A percentile compares a stretch with the other conserved stretches of the same genome.
These are phyloP conservation scores for Leptodermis oblonga DNA, from an alignment of 257 asterid species.

Conservation along the genomic window DNA sequence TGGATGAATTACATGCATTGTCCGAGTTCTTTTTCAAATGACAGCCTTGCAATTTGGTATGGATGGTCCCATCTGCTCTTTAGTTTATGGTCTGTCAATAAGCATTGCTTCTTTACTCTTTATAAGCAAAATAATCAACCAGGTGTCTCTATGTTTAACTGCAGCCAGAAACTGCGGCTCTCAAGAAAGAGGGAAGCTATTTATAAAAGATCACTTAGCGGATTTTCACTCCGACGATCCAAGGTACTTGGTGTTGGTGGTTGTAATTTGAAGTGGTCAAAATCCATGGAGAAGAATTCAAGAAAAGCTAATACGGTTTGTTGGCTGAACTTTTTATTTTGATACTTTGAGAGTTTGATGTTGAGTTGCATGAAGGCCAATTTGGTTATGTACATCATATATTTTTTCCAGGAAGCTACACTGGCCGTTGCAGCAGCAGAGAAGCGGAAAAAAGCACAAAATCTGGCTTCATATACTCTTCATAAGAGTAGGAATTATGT, in stretches of 20 bases:
- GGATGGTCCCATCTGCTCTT: slow-evolving; percentile 20
- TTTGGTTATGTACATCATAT: not conserved
- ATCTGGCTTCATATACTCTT: slow-evolving; percentile 35
- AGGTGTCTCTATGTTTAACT: slow-evolving; percentile 17
- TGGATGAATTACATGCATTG: slow-evolving; percentile 46
- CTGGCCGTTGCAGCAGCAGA: slow-evolving; percentile 73
- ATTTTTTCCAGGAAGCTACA: slow-evolving; percentile 62
- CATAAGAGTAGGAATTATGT: slow-evolving; percentile 56
- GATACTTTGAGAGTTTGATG: not conserved
- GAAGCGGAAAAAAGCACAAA: slow-evolving; percentile 57
- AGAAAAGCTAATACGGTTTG: slow-evolving; percentile 79
- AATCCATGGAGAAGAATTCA: slow-evolving; percentile 77
- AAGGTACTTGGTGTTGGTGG: slow-evolving; percentile 75
- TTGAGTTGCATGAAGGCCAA: not conserved
- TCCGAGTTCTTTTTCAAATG: slow-evolving; percentile 37
- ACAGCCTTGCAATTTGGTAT: slow-evolving; percentile 49
- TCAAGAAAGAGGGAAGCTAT: slow-evolving; percentile 76
- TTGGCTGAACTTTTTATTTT: slow-evolving; percentile 22
- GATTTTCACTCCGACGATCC: slow-evolving; percentile 79
- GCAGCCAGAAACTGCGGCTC: slow-evolving; percentile 61
- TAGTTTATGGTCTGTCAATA: slow-evolving; percentile 1
- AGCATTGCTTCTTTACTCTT: not conserved
- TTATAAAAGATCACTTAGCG: slow-evolving; percentile 75
- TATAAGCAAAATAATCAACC: not conserved
- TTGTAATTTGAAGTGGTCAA: slow-evolving; percentile 91